Evolutionary conservation across 306 rosid genomes (phyloP).

Genomic region (Argentina anserina): DNA sequence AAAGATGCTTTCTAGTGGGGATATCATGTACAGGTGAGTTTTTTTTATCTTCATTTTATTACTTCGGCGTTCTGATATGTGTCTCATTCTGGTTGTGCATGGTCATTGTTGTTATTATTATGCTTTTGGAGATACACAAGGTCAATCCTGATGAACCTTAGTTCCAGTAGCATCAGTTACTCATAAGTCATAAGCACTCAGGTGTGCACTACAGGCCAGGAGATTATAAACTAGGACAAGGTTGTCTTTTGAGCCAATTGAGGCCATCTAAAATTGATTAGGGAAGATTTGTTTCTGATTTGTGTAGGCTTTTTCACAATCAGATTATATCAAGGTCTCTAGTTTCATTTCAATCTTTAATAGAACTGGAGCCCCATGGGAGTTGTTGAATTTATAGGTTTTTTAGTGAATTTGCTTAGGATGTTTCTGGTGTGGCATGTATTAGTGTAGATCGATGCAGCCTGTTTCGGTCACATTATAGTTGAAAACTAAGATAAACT

Average conservation of each 20-base stretch:
- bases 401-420: neutral
- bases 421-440: neutral
- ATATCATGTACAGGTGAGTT: conserved; percentile 47
- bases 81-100: neutral
- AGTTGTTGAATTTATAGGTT: neutral
- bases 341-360: neutral
- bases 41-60: neutral
- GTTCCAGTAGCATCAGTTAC: neutral
- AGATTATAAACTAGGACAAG: neutral
- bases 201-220: neutral
- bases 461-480: neutral
- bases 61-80: neutral
- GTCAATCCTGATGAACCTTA: neutral
- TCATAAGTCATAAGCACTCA: neutral
- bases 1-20: conserved; percentile 42
- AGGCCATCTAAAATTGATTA: neutral
- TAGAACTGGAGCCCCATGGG: neutral
- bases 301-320: neutral
- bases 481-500: neutral
- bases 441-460: neutral
- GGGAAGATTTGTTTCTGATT: neutral
- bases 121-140: neutral
- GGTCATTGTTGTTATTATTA: neutral
- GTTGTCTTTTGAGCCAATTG: neutral
- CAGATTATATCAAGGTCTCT: neutral